Evolutionary conservation across 2,329 filamentous ascomycete species (phyloP).

Genomic region (Fusarium circinatum): DNA sequence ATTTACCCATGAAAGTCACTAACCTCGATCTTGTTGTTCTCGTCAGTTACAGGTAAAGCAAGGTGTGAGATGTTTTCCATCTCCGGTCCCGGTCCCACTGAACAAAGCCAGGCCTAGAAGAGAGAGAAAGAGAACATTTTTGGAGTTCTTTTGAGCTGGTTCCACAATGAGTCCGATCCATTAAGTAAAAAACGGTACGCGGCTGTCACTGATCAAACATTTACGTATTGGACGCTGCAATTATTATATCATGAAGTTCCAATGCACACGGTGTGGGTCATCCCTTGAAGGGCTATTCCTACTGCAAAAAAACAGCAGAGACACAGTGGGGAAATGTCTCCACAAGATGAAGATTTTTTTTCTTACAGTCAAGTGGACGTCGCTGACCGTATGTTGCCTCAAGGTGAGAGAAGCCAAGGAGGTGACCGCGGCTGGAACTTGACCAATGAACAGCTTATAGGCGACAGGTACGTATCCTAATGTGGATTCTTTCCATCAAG

Average conservation of each 20-base stretch:
- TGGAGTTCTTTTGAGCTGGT: slow-evolving; percentile 3
- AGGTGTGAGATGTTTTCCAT: slow-evolving; percentile 8
- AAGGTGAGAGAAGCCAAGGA: slow-evolving; percentile 25
- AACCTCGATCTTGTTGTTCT: slow-evolving; percentile 6
- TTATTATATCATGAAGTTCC: neutral
- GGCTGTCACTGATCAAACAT: slow-evolving; percentile 1
- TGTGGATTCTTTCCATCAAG: neutral
- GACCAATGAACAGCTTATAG: slow-evolving; percentile 1
- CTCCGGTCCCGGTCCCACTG: slow-evolving; percentile 33
- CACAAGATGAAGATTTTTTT: slow-evolving; percentile 36
- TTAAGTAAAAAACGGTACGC: slow-evolving; percentile 27
- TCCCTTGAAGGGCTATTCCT: neutral
- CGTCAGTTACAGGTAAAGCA: slow-evolving; percentile 8
- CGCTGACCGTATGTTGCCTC: slow-evolving; percentile 24
- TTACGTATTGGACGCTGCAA: slow-evolving; percentile 32
- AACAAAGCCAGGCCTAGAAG: slow-evolving; percentile 30
- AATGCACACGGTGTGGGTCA: slow-evolving; percentile 24
- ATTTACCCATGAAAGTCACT: slow-evolving; percentile 9
- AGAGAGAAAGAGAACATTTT: slow-evolving; percentile 2
- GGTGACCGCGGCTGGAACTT: slow-evolving; percentile 8
- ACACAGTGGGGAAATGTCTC: slow-evolving; percentile 23
- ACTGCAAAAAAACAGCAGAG: slow-evolving; percentile 14
- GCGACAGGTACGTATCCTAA: neutral
- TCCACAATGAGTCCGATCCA: slow-evolving; percentile 26
- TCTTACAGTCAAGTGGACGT: neutral